These are phyloP conservation scores for Polyporus arcularius DNA, from an alignment of 768 basidiomycete genomes.

Conservation along the genomic window DNA sequence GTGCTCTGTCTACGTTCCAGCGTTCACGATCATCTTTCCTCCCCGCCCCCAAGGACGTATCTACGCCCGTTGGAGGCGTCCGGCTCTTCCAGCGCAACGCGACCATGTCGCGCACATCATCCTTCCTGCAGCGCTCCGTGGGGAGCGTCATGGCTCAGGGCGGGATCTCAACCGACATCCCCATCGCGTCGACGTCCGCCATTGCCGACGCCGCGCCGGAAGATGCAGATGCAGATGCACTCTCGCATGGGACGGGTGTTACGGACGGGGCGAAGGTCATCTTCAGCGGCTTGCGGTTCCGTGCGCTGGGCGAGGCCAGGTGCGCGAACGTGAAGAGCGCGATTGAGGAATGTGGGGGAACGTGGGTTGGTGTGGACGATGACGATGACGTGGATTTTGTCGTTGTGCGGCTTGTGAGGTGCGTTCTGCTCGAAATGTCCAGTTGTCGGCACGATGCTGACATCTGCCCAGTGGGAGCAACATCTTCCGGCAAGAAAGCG, in stretches of 20 bases:
- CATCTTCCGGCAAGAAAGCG: slow-evolving; percentile 58
- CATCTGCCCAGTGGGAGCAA: slow-evolving; percentile 59
- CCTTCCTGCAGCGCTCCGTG: slow-evolving; percentile 7
- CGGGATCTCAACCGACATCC: slow-evolving; percentile 7
- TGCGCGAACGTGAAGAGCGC: slow-evolving; percentile 56
- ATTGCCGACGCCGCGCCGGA: slow-evolving; percentile 1
- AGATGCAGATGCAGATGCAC: background rate
- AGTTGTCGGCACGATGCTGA: too few species aligned
- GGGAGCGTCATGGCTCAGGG: slow-evolving; percentile 12
- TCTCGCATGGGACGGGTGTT: background rate
- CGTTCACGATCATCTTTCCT: slow-evolving; percentile 73
- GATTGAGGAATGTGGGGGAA: slow-evolving; percentile 61
- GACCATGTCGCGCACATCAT: slow-evolving; percentile 6
- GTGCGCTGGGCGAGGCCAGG: slow-evolving; percentile 68
- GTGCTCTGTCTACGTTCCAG: slow-evolving; percentile 61
- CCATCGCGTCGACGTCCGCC: slow-evolving; percentile 15
- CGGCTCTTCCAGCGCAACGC: slow-evolving; percentile 17
- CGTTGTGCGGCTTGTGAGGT: slow-evolving; percentile 78
- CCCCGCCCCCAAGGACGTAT: slow-evolving; percentile 33
- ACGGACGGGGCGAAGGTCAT: slow-evolving; percentile 32
- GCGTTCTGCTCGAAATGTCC: slow-evolving; percentile 7
- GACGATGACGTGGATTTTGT: slow-evolving; percentile 62
- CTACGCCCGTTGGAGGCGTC: slow-evolving; percentile 28
- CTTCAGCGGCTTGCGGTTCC: slow-evolving; percentile 59
- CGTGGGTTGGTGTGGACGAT: slow-evolving; percentile 39